phyloP scores from a whole-genome alignment of 495 filamentous ascomycete species.

The Penicillium bialowiezense region DNA sequence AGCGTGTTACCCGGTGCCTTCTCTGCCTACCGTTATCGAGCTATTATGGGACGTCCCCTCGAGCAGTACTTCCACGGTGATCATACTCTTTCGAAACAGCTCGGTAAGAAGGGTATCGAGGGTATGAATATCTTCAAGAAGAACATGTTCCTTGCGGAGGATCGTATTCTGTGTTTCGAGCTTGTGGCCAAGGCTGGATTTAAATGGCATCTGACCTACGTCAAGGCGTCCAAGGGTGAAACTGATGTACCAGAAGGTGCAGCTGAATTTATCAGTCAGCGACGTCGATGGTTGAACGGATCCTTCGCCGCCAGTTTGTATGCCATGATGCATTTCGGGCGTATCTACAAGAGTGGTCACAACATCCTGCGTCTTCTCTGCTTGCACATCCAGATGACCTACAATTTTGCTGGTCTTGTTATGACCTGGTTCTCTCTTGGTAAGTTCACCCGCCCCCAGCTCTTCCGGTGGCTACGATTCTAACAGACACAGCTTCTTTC shows the following conservation, averaged over 20 bases:
- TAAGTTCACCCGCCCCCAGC: conserved; percentile 36
- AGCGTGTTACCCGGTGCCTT: conserved; percentile 96
- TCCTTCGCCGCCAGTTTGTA: conserved; percentile 97
- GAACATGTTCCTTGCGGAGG: conserved; percentile 99
- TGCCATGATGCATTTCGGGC: conserved; percentile 95
- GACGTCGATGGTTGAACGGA: conserved; percentile 96
- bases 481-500: conserved; percentile 60
- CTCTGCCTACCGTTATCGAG: conserved; percentile 94
- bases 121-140: conserved; percentile 99
- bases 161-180: conserved; percentile 99
- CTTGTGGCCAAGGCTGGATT: conserved; percentile 95
- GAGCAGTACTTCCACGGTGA: conserved; percentile 99
- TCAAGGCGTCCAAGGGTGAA: conserved; percentile 97
- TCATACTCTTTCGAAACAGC: conserved; percentile 88
- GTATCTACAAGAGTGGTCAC: conserved; percentile 96
- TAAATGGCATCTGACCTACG: conserved; percentile 97
- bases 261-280: conserved; percentile 92
- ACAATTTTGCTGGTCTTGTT: conserved; percentile 83
- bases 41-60: conserved; percentile 93
- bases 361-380: conserved; percentile 95
- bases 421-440: conserved; percentile 95
- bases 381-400: conserved; percentile 91
- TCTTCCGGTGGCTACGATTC: not conserved
- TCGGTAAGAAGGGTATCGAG: conserved; percentile 98
- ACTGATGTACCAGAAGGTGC: conserved; percentile 97